A percentile compares a stretch with the other conserved stretches of the same genome.
Conservation (phyloP, 1,139 yeast species). For the Suhomyces atakaporum region DNA sequence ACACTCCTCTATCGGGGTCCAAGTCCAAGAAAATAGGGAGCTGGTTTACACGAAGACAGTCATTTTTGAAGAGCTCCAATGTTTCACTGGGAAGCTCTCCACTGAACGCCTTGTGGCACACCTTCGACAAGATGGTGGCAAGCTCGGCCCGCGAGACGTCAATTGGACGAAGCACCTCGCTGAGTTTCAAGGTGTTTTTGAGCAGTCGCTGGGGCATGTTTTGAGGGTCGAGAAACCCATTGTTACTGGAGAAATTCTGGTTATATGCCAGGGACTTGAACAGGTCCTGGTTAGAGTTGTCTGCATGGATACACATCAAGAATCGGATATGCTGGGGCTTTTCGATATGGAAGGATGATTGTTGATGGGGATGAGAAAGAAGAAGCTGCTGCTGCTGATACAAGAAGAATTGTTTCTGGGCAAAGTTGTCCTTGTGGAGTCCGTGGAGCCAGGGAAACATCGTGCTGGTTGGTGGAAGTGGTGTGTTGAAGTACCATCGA, state of each 20-base stretch:
- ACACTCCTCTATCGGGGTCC: slow-evolving; percentile 69
- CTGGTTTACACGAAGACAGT: slow-evolving; percentile 45
- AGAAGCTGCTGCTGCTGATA: slow-evolving; percentile 28
- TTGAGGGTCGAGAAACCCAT: slow-evolving; percentile 7
- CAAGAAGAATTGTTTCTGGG: slow-evolving; percentile 48
- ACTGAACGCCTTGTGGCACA: slow-evolving; percentile 23
- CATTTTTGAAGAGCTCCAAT: slow-evolving; percentile 35
- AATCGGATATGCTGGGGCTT: slow-evolving; percentile 34
- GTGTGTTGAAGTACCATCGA: slow-evolving; percentile 49
- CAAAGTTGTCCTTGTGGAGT: slow-evolving; percentile 51
- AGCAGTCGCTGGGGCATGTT: slow-evolving; percentile 27
- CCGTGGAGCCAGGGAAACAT: slow-evolving; percentile 96
- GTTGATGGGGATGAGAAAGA: slow-evolving; percentile 5
- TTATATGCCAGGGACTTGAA: slow-evolving; percentile 9
- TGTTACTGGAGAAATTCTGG: slow-evolving; percentile 2
- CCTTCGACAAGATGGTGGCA: slow-evolving; percentile 21
- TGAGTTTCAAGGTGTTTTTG: slow-evolving; percentile 62
- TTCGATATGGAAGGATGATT: slow-evolving; percentile 11
- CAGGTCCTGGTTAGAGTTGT: slow-evolving; percentile 19
- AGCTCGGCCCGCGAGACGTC: slow-evolving; percentile 42
- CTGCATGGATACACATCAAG: slow-evolving; percentile 55
- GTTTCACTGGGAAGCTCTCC: slow-evolving; percentile 7
- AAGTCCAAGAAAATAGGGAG: slow-evolving; percentile 56
- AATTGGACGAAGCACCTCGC: slow-evolving; percentile 58
- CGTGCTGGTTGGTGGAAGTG: slow-evolving; percentile 63